Base-by-base conservation (phyloP, 768 basidiomycete genomes). In the Collybia mongolica region DNA sequence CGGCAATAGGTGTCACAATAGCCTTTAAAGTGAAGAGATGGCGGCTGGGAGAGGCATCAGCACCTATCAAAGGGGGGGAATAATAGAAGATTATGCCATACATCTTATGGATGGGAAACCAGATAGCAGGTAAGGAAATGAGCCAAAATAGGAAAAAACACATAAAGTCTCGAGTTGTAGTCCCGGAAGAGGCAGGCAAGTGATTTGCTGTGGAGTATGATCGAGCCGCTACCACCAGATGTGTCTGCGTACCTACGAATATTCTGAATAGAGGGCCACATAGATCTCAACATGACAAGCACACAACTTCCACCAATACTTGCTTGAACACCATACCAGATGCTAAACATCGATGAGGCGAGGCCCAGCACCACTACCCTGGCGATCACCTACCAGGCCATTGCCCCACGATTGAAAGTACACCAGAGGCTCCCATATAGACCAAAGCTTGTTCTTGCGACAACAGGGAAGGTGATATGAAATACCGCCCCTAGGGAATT, bases 101-200 rank as follows among this genome's bases (percentile, higher is more conserved):
- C 85, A 90, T 86, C 60, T 86, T 78, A 71, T 93, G 88, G 42
- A 91, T 82, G 9, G 88, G 89, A 56, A 90, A 85, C 86, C 86
- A 90, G 57, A 91, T 84, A 15, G 84, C 83, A 7, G 88, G 88
- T 24, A 92, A 77, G 26, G 83, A 87, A 35, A 90, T 75, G 22
- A 91, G 69, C 85, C 88, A 93, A 74, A 92, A 94, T 51, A 93
- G 73, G 75, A 93, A 86, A 80, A 93, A 93, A 56, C 82, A 82
- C 71, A 90, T 70, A 57, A 86, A 88, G 68, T 88, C 82, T 46
- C 79, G 77, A n/a, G 86, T 84, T 48, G 75, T 86, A 26, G 82
- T 91, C 39, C 89, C 88, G 52, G 87, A 82, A 11, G 83, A 84
- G 19, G 72, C 76, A n/a, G 88, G 84, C 59, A 91, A 75, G 51